Conservation (phyloP, 345 rosid species). For the Triadica sebifera region DNA sequence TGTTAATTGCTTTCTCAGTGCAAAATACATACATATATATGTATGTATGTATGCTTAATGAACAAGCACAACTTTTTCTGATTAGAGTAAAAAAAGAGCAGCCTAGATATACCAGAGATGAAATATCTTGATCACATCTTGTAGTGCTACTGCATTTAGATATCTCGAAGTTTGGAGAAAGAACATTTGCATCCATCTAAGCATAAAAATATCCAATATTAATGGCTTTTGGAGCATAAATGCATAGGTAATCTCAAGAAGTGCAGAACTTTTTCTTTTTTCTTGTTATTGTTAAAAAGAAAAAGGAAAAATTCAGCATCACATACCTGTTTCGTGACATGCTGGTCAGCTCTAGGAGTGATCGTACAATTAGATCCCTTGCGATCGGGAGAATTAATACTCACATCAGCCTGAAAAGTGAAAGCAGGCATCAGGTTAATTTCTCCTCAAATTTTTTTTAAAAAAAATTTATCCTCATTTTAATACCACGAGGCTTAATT, state of each 20-base stretch:
- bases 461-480: too few species aligned
- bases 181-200: background rate
- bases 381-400: background rate
- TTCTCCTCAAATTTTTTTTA: too few species aligned
- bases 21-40: too few species aligned
- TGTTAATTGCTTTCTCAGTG: background rate
- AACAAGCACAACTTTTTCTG: too few species aligned
- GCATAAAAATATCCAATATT: background rate
- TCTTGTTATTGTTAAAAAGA: too few species aligned
- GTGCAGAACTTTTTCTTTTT: too few species aligned
- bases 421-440: background rate
- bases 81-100: background rate
- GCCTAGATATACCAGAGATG: too few species aligned
- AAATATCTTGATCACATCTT: background rate
- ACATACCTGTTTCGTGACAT: background rate
- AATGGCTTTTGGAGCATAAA: background rate
- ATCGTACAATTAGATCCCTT: background rate
- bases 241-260: background rate
- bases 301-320: background rate
- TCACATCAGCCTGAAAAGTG: background rate
- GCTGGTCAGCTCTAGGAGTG: background rate
- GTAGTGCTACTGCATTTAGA: conserved; percentile 15
- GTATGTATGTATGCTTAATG: background rate
- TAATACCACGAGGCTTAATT: too few species aligned
- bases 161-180: background rate